Evolutionary conservation across 2,329 filamentous ascomycete species (phyloP), one percentile per base, ranked within the genome.

Genomic region (Fusarium pilosicola): DNA sequence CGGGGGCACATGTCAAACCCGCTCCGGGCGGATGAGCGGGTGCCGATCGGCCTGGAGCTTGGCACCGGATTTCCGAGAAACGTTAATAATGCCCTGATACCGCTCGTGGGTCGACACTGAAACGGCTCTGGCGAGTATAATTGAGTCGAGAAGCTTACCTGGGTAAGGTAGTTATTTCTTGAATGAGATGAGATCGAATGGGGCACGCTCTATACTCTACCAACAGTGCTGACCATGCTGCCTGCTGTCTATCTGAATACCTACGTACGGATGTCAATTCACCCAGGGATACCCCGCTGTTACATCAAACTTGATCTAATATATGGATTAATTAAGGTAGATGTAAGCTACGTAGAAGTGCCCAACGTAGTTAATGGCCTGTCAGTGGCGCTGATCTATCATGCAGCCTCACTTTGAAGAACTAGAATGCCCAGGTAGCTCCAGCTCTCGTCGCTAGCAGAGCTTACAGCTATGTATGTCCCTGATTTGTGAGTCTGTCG

Each of bases 21-120:
- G 46, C 56, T 48, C 52, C 63, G 48, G 65, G 58, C 75, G 74
- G 75, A 65, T 76, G 75, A 74, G 65, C 74, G 75, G 75, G 75
- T 75, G 72, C 65, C 70, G 75, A 76, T 76, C 75, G 66, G 63
- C 61, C 44, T 64, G 42, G 51, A 57, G 61, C 63, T 71, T 63
- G 48, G 65, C 62, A 57, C 62, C 55, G 49, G 65, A 63, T 62
- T 58, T 39, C 68, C 55, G 48, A 62, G 73, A 65, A 44, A 26
- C 62, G 66, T 70, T 70, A 67, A 72, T 58, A 67, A 70, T 58
- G 49, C 66, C 66, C 66, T 57, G 55, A 64, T 65, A 39, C 48
- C 49, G 36, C 30, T 42, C 49, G 30, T 46, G n/a, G 55, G 62
- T 59, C 65, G 42, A 58, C 59, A 48, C 34, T 48, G 36, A 49